Evolutionary conservation across 805 yeast species (phyloP), one percentile per base, ranked within the genome.

Genomic region (Naumovozyma baii): DNA sequence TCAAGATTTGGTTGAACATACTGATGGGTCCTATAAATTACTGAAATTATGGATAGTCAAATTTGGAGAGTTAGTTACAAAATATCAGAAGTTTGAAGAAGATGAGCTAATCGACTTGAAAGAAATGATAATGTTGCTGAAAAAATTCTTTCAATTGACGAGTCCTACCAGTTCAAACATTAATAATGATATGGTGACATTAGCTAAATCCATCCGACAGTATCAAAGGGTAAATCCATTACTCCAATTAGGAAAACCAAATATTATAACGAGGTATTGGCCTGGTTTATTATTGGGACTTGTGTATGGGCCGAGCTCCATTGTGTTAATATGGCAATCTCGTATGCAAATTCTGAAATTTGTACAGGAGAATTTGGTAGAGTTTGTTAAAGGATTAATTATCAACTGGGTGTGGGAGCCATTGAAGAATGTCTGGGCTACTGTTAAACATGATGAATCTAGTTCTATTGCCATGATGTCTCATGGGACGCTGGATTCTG

Each of bases 401-500:
- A 61, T 68, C 25, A 86, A 88, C 57, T 90, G 98, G 97, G 72
- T 90, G 3, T 64, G 85, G 31, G 72, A 72, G 34, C 98, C 97
- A 1, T 54, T 83, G 15, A 65, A 67, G 32, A 79, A 83, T 49
- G 79, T 90, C 46, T 63, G 85, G 47, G 70, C 75, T 35, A 86
- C 94, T 0, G 78, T 90, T n/a, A 70, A 92, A 38, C 92, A 84
- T 58, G 96, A 88, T 55, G 81, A 82, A 13, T 67, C 69, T 29
- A 74, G 80, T 1, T 74, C 79, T 42, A 74, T 87, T 33, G 82
- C 95, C 0, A 73, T 87, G 17, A 78, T 84, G 62, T 77, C 90
- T 3, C 81, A 82, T 55, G 81, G 83, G 39, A 81, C 95, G 1
- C 66, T 92, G 14, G 70, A 73, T 29, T 75, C 92, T 0, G 96